phyloP scores from a whole-genome alignment of 2,329 filamentous ascomycete species.

The Lachnellula cervina region DNA sequence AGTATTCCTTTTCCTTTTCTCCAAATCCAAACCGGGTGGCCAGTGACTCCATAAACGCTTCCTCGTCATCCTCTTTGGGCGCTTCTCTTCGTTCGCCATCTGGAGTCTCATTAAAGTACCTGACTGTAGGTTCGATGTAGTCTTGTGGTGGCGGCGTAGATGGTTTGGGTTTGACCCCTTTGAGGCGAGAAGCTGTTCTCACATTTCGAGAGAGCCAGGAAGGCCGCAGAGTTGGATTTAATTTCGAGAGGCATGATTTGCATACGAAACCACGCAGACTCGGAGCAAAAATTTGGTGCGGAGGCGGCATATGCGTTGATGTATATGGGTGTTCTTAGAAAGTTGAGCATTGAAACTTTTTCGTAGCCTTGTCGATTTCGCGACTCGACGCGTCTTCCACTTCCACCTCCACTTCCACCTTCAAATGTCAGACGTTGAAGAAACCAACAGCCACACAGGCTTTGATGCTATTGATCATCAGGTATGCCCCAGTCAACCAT shows the following conservation, averaged over 20 bases:
- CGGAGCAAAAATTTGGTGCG: slow-evolving; percentile 23
- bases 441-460: slow-evolving; percentile 21
- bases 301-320: slow-evolving; percentile 30
- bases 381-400: slow-evolving; percentile 14
- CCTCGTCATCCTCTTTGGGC: slow-evolving; percentile 16
- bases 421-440: slow-evolving; percentile 30
- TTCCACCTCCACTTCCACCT: background rate
- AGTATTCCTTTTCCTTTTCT: slow-evolving; percentile 3
- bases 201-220: slow-evolving; percentile 24
- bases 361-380: slow-evolving; percentile 5
- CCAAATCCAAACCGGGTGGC: slow-evolving; percentile 3
- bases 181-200: slow-evolving; percentile 8
- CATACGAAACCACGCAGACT: slow-evolving; percentile 30
- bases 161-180: slow-evolving; percentile 2
- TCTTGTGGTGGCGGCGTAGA: background rate
- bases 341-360: slow-evolving; percentile 13
- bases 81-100: slow-evolving; percentile 26
- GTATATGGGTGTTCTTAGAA: slow-evolving; percentile 9
- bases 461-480: slow-evolving; percentile 31
- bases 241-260: slow-evolving; percentile 29
- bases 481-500: slow-evolving; percentile 15
- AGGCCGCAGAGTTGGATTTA: slow-evolving; percentile 16
- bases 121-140: slow-evolving; percentile 12
- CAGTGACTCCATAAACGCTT: slow-evolving; percentile 4
- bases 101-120: slow-evolving; percentile 26